Base-by-base conservation (phyloP, 2,329 filamentous ascomycete species). In the Xylariaceae sp. region DNA sequence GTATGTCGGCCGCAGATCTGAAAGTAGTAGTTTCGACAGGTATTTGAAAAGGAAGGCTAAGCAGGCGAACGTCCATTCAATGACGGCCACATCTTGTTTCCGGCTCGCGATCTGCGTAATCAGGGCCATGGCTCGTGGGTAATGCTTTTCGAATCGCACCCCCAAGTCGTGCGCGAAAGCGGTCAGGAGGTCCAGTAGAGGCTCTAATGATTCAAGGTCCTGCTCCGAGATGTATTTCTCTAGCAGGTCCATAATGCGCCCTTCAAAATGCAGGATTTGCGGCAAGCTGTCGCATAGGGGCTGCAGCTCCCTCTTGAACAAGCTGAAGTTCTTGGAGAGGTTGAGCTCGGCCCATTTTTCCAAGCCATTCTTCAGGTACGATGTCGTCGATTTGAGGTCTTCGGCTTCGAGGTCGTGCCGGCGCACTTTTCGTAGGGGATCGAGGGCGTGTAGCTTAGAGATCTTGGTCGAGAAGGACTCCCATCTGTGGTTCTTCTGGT, bases 21-120 rank as follows among this genome's bases (percentile, higher is more conserved):
- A 83, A 0, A 92, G 85, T 15, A 98, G 66, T 1, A 97, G 74
- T 48, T 87, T 81, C 2, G 88, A 94, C 4, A 98, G 76, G 57
- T 97, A 97, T 60, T 98, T 98, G 76, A 98, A 96, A 28, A 97
- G 71, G 71, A 94, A 98, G 31, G 92, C 88, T 40, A 98, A 71
- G 52, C 87, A 89, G 9, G 83, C 88, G 65, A 98, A 98, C 35
- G 87, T 90, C 89, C 90, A 97, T 66, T 98, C 92, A 35, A 97
- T 86, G n/a, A 94, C 88, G 47, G 89, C 86, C 17, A 86, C 81
- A 55, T 86, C 83, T 40, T 85, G 74, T 37, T 86, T 79, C 53
- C 79, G 84, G 38, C 81, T 81, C 9, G 88, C 89, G 48, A 97
- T 76, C 12, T 79, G 78, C 27, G 86, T 77, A 38, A 98, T 79